phyloP scores from a whole-genome alignment of 2,329 filamentous ascomycete genomes.

The Scedosporium apiospermum region DNA sequence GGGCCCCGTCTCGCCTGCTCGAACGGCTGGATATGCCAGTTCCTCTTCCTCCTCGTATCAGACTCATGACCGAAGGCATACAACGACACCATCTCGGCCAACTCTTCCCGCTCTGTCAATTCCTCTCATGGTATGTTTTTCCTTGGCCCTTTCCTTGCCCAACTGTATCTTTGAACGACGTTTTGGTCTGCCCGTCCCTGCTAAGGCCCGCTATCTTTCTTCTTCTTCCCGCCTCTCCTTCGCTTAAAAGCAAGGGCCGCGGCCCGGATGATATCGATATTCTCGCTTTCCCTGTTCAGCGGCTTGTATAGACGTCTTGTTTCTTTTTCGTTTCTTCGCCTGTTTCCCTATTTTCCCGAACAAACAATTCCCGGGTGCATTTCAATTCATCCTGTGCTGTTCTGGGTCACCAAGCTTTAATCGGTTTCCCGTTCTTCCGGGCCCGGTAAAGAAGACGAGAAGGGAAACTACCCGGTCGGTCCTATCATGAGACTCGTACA shows the following conservation, averaged over 20 bases:
- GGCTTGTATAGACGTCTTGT: neutral
- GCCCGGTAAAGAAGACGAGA: neutral
- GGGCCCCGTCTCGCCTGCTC: neutral
- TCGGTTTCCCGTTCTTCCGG: neutral
- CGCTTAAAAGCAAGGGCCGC: neutral
- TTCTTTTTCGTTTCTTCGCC: neutral
- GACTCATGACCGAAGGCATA: neutral
- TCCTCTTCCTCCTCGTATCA: neutral
- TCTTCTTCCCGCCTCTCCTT: neutral
- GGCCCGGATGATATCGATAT: neutral
- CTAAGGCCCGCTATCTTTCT: neutral
- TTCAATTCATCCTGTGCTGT: neutral
- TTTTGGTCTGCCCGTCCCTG: neutral
- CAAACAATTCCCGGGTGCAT: neutral
- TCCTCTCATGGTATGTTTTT: neutral
- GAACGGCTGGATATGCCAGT: neutral
- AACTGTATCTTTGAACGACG: neutral
- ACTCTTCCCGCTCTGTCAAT: neutral
- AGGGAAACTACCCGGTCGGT: neutral
- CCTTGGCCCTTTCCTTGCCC: neutral
- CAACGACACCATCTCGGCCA: neutral
- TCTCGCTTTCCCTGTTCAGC: neutral
- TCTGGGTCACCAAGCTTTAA: neutral
- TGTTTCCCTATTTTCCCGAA: neutral
- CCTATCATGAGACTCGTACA: neutral